These are phyloP conservation scores for Cyberlindnera euphorbiiphila DNA, from an alignment of 805 yeast species.

Conservation along the genomic window DNA sequence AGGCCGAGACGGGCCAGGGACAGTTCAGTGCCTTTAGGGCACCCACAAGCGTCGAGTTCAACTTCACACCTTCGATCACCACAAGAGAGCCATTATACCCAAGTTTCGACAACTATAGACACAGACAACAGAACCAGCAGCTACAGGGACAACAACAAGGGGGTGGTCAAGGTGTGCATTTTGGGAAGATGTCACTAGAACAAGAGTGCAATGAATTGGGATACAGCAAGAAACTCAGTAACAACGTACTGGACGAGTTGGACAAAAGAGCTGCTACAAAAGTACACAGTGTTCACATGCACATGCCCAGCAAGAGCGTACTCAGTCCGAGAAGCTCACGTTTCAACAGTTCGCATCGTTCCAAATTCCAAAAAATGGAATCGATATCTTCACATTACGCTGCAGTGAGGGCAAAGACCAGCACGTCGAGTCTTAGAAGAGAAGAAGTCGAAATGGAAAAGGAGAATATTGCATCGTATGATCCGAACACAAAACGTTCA, in stretches of 20 bases:
- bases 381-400: constrained; percentile 33
- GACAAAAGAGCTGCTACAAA: constrained; percentile 31
- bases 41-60: constrained; percentile 15
- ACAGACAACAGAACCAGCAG: no score
- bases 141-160: no score
- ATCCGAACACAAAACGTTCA: constrained; percentile 23
- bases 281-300: constrained; percentile 12
- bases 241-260: constrained; percentile 32
- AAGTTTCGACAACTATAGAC: constrained; percentile 2
- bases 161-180: no score
- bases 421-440: constrained; percentile 4
- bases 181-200: not conserved
- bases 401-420: constrained; percentile 16
- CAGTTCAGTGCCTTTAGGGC: constrained; percentile 5
- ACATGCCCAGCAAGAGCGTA: constrained; percentile 11
- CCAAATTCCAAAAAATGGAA: constrained; percentile 31
- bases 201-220: constrained; percentile 25
- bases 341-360: constrained; percentile 23
- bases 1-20: not conserved
- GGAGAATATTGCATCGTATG: constrained; percentile 24
- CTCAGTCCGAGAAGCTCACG: constrained; percentile 24
- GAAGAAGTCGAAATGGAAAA: constrained; percentile 22
- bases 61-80: constrained; percentile 10
- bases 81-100: constrained; percentile 5
- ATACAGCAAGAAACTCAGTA: constrained; percentile 32